Evolutionary conservation across 495 filamentous ascomycete species (phyloP), one percentile per base, ranked within the genome.

Genomic region (Mytilinidion resinicola): DNA sequence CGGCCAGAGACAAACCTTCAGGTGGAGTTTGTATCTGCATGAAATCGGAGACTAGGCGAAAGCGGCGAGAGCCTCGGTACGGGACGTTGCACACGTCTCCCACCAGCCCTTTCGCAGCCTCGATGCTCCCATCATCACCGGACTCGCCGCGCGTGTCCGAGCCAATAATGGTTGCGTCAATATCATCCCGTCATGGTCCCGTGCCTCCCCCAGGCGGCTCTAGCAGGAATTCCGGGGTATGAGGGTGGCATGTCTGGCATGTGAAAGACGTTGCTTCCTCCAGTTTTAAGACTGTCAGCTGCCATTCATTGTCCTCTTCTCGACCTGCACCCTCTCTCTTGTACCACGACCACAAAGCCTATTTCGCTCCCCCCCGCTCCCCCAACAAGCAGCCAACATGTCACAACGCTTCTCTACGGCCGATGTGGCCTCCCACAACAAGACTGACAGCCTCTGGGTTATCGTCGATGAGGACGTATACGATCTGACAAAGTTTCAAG

Each of bases 391-490:
- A 8, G 10, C 52, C 73, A 82, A 30, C 64, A 98, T 98, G 93
- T 86, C 91, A 20, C 88, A 95, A 74, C 85, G 79, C 3, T 96
- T 96, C 73, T 85, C 82, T 56, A 80, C 85, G 58, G 80, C 80
- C 70, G 92, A 96, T 66, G 91, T 99, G 36, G 85, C 90, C 62
- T 82, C 88, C 73, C 89, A 99, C 72, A 93, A 87, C 77, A 96
- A 90, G 73, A 72, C 83, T 44, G 84, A 91, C 64, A 87, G 83
- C 62, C 79, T 96, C 51, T 97, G 85, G 82, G 86, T 99, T 66
- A 80, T 95, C 48, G 82, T 99, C 53, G 95, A 97, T 63, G 89
- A 91, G 59, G 92, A 97, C 72, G 95, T 97, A 47, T 99, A 96
- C 69, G 93, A 99, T 71, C 71, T 99, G 62, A 93, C 90, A 61